A percentile compares a stretch with the other conserved stretches of the same genome.
Evolutionary conservation across 2,329 filamentous ascomycete species (phyloP).

Genomic region (Truncatella angustata): DNA sequence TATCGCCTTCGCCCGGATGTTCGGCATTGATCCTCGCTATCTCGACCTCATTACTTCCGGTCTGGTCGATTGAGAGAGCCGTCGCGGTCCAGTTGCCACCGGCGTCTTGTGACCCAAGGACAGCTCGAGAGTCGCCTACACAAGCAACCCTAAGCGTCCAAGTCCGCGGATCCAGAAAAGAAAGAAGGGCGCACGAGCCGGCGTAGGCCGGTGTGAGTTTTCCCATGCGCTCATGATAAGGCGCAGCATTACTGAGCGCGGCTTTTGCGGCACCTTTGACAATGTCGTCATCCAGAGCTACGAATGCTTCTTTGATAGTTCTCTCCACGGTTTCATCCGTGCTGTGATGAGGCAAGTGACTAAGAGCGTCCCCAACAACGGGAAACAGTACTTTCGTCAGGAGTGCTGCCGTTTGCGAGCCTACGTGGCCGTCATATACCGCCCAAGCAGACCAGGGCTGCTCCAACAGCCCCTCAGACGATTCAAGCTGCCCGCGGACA

Average conservation of each 20-base stretch:
- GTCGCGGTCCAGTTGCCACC: slow-evolving; percentile 48
- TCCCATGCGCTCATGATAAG: slow-evolving; percentile 26
- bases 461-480: slow-evolving; percentile 15
- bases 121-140: slow-evolving; percentile 66
- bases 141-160: slow-evolving; percentile 61
- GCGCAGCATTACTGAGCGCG: slow-evolving; percentile 25
- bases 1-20: slow-evolving; percentile 61
- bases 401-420: slow-evolving; percentile 31
- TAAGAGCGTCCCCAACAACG: slow-evolving; percentile 25
- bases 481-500: slow-evolving; percentile 29
- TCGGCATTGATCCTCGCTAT: slow-evolving; percentile 50
- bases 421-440: slow-evolving; percentile 34
- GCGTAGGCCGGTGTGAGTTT: slow-evolving; percentile 27
- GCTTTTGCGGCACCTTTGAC: slow-evolving; percentile 24
- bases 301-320: slow-evolving; percentile 37
- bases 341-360: neutral
- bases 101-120: slow-evolving; percentile 50
- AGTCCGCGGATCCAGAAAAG: slow-evolving; percentile 56
- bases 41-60: slow-evolving; percentile 60
- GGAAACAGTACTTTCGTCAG: slow-evolving; percentile 28
- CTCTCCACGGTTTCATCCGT: slow-evolving; percentile 13
- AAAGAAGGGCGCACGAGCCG: slow-evolving; percentile 37
- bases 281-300: slow-evolving; percentile 32
- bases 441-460: slow-evolving; percentile 28
- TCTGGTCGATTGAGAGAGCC: slow-evolving; percentile 64